A percentile compares a stretch with the other conserved stretches of the same genome.
phyloP scores from a whole-genome alignment of 2,329 filamentous ascomycete species.

The Hypocreales sp. region DNA sequence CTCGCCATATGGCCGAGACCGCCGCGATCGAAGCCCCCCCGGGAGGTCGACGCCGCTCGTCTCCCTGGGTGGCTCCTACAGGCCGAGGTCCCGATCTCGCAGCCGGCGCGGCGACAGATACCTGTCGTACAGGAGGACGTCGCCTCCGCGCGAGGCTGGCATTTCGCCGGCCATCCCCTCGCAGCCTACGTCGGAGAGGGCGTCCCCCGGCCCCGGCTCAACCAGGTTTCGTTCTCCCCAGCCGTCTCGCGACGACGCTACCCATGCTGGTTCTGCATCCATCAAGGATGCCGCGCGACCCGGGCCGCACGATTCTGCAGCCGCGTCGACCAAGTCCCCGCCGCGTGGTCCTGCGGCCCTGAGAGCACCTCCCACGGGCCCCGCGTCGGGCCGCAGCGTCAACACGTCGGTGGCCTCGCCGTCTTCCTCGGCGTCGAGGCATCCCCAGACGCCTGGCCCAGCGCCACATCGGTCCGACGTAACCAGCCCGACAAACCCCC shows the following conservation, averaged over 20 bases:
- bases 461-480: slow-evolving; percentile 21
- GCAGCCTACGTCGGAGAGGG: slow-evolving; percentile 32
- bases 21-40: slow-evolving; percentile 18
- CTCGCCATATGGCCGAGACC: slow-evolving; percentile 35
- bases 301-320: slow-evolving; percentile 12
- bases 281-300: slow-evolving; percentile 13
- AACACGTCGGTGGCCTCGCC: slow-evolving; percentile 19
- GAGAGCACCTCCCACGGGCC: slow-evolving; percentile 31
- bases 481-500: slow-evolving; percentile 31
- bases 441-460: slow-evolving; percentile 16
- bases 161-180: slow-evolving; percentile 35
- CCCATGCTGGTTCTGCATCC: slow-evolving; percentile 11
- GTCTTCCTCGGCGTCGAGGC: slow-evolving; percentile 17
- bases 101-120: slow-evolving; percentile 30
- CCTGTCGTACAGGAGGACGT: slow-evolving; percentile 28
- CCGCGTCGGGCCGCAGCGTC: slow-evolving; percentile 21
- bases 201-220: slow-evolving; percentile 34
- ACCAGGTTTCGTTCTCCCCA: slow-evolving; percentile 30
- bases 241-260: slow-evolving; percentile 26
- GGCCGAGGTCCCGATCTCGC: slow-evolving; percentile 35
- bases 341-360: slow-evolving; percentile 39
- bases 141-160: slow-evolving; percentile 31
- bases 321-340: slow-evolving; percentile 25
- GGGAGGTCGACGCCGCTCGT: slow-evolving; percentile 12
- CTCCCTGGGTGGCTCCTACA: slow-evolving; percentile 27